Percentiles rank a stretch among this genome's conserved stretches.
Conservation (phyloP, 1,139 yeast species). For the Candida sanyaensis region DNA sequence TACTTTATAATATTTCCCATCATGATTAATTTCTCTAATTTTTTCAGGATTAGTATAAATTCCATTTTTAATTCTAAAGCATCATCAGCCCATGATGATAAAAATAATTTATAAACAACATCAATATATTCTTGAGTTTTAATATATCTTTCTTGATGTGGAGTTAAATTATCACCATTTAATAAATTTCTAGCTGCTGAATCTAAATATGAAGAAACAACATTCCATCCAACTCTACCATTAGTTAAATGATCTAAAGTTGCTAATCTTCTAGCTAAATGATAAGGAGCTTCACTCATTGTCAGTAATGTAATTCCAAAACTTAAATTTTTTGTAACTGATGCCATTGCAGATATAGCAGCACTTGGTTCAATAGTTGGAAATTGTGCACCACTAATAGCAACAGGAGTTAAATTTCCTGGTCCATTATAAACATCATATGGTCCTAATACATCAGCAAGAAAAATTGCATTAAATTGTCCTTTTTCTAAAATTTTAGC, state of each 20-base stretch:
- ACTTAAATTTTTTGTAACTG: constrained; percentile 39
- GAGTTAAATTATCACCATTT: constrained; percentile 32
- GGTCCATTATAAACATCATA: constrained; percentile 47
- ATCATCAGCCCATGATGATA: constrained; percentile 49
- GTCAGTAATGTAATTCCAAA: constrained; percentile 47
- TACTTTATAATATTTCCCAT: constrained; percentile 40
- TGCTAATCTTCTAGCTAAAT: constrained; percentile 42
- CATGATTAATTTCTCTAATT: constrained; percentile 41
- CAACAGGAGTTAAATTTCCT: constrained; percentile 34
- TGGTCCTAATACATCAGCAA: constrained; percentile 50
- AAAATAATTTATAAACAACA: constrained; percentile 37
- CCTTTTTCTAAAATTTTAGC: constrained; percentile 49
- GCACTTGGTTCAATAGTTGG: constrained; percentile 46
- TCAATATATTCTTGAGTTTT: constrained; percentile 43
- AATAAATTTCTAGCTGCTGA: constrained; percentile 40
- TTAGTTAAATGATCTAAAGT: constrained; percentile 43
- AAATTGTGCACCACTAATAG: constrained; percentile 42
- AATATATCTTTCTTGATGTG: constrained; percentile 37
- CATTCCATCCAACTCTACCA: constrained; percentile 49
- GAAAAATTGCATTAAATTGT: constrained; percentile 43
- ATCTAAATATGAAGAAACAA: constrained; percentile 40
- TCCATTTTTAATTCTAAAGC: constrained; percentile 36
- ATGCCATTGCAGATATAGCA: constrained; percentile 42
- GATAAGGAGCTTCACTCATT: constrained; percentile 44
- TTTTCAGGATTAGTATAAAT: constrained; percentile 40